Evolutionary conservation across 306 rosid genomes (phyloP).

Genomic region (Crataegus laevigata): DNA sequence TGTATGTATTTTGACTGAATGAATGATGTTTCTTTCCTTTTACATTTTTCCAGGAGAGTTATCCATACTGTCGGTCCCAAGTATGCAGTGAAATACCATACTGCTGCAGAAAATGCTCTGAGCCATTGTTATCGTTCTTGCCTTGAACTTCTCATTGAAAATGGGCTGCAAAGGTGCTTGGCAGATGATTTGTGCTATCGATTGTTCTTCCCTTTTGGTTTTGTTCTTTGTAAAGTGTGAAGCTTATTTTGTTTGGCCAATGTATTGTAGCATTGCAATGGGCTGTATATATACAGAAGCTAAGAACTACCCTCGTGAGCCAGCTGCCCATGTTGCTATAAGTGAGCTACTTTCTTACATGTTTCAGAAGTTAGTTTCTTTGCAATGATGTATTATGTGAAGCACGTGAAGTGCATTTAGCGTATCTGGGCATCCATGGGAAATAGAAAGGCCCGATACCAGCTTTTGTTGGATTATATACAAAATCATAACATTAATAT

Average conservation of each 20-base stretch:
- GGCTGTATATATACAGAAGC: slow-evolving; percentile 89
- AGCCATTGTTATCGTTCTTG: slow-evolving; percentile 99
- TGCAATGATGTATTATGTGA: slow-evolving; percentile 6
- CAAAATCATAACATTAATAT: not conserved
- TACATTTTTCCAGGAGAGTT: slow-evolving; percentile 57
- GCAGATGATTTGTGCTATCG: slow-evolving; percentile 9
- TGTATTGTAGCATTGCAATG: slow-evolving; percentile 77
- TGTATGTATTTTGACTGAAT: not conserved
- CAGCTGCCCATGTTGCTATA: slow-evolving; percentile 98
- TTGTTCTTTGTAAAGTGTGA: slow-evolving; percentile 4
- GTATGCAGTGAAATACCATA: slow-evolving; percentile 93
- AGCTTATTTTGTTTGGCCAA: slow-evolving; percentile 19
- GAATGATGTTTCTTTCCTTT: slow-evolving; percentile 1
- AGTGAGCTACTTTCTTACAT: slow-evolving; percentile 50
- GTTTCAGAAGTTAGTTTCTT: slow-evolving; percentile 18
- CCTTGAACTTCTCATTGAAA: slow-evolving; percentile 85
- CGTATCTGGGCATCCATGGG: slow-evolving; percentile 8
- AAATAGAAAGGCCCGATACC: not conserved
- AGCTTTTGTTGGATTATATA: not conserved
- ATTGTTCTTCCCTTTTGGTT: not conserved
- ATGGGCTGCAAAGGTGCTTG: slow-evolving; percentile 72
- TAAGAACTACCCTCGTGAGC: slow-evolving; percentile 97
- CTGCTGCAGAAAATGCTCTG: slow-evolving; percentile 97
- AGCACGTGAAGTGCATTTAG: slow-evolving; percentile 4
- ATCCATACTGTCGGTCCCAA: slow-evolving; percentile 98